A percentile compares a stretch with the other conserved stretches of the same genome.
Conservation (phyloP, 73 alveolate genomes). For the Tetrahymena borealis region DNA sequence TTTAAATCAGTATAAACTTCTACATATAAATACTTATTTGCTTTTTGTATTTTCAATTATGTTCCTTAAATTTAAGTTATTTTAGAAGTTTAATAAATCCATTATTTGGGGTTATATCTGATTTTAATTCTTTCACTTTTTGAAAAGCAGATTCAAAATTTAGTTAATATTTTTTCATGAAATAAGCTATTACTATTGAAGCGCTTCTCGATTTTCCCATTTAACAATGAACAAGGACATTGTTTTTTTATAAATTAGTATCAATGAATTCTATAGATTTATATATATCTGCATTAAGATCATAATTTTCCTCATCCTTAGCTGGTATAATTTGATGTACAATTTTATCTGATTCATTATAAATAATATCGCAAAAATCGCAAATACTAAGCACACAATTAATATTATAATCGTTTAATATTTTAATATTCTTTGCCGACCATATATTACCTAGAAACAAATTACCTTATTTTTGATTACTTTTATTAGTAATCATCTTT, state of each 20-base stretch:
- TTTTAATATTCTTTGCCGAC: background rate
- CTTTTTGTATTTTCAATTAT: background rate
- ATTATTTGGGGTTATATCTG: background rate
- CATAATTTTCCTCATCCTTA: background rate
- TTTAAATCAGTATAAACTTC: background rate
- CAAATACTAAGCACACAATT: background rate
- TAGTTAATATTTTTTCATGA: background rate
- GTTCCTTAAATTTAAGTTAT: background rate
- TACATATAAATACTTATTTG: too few relatives aligned
- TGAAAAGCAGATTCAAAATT: background rate
- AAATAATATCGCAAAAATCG: background rate
- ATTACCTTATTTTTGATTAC: background rate
- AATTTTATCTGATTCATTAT: background rate
- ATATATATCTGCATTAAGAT: background rate
- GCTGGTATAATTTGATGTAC: background rate
- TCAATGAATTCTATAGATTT: constrained; percentile 2
- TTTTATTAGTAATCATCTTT: background rate
- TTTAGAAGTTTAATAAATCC: background rate
- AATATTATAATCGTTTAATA: background rate
- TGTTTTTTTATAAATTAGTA: background rate
- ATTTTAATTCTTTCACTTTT: background rate
- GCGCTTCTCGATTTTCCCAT: constrained; percentile 7
- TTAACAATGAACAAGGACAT: constrained; percentile 5
- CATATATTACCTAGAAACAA: background rate
- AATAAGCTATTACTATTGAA: background rate